Base-by-base conservation (phyloP, 176 grass and related monocot species). In the Thalia dealbata region DNA sequence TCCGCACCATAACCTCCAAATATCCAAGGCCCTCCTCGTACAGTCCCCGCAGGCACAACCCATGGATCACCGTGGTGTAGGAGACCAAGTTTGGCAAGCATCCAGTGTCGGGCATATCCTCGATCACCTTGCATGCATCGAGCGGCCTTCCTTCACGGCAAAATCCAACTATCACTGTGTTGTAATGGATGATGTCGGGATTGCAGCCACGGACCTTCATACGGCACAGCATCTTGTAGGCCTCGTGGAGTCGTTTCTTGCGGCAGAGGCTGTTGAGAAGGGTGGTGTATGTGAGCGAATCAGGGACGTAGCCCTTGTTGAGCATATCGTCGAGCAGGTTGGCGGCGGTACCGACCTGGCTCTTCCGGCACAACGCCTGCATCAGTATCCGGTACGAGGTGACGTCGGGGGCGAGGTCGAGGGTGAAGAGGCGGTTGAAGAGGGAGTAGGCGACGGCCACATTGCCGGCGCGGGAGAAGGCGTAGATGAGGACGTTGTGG, bases 121-220 rank as follows among this genome's bases (percentile, higher is more conserved):
- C 78, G 18, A 96, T 26, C 79, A 96, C 76, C 89, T 90, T 92
- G 80, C 92, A 88, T 24, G 92, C 92, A 64, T 96, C 89, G 14
- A 88, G 75, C 14, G 82, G 80, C 3, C 80, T 82, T 11, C 80
- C 89, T 55, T 88, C 87, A 0, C 89, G 76, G 64, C 92, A 96
- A 73, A 96, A 77, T 2, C 89, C 92, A 0, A 78, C 63, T 8
- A 96, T 80, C 5, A 96, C 74, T 0, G 92, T 96, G 79, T 92
- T 87, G 79, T 90, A 92, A 52, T 96, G 92, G 54, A 81, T 81
- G 59, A 88, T 80, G 54, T 92, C 89, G 24, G 89, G 92, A n/a
- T 82, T 69, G 38, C 82, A 84, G 38, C 84, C 86, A 6, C 86
- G 84, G 51, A 82, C 80, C 68, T 66, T 80, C 92, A 90, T 90